Conservation (phyloP, 2,329 filamentous ascomycete species). For the Chaetoscypha palmicola region DNA sequence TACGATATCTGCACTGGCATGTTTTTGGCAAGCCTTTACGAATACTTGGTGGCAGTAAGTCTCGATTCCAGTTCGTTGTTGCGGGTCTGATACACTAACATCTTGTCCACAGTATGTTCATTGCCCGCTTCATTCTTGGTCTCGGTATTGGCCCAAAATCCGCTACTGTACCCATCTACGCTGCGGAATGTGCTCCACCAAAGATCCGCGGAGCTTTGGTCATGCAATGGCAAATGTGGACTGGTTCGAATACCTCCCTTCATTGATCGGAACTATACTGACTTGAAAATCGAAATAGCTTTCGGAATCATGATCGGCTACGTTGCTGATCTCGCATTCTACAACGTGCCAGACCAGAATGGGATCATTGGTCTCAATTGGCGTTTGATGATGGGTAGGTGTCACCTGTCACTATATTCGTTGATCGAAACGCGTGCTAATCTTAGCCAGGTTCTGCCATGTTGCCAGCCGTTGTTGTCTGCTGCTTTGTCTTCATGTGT, state of each 20-base stretch:
- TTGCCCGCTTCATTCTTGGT: constrained; percentile 62
- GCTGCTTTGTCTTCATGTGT: constrained; percentile 35
- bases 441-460: constrained; percentile 44
- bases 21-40: constrained; percentile 45
- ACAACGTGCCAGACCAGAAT: constrained; percentile 43
- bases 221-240: constrained; percentile 63
- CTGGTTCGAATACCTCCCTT: constrained; percentile 1
- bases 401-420: too few relatives aligned
- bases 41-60: constrained; percentile 52
- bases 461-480: constrained; percentile 52
- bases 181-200: constrained; percentile 60
- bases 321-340: constrained; percentile 55
- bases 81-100: neutral
- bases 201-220: constrained; percentile 60
- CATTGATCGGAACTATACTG: constrained; percentile 5
- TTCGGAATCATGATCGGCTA: constrained; percentile 53
- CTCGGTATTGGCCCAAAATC: constrained; percentile 66
- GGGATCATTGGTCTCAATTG: constrained; percentile 54
- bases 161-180: constrained; percentile 63
- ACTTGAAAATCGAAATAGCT: constrained; percentile 14
- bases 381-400: constrained; percentile 57
- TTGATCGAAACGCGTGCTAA: too few relatives aligned
- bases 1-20: constrained; percentile 49
- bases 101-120: constrained; percentile 50
- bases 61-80: too few relatives aligned